Conservation (phyloP, 345 rosid genomes). For the Kandelia obovata region DNA sequence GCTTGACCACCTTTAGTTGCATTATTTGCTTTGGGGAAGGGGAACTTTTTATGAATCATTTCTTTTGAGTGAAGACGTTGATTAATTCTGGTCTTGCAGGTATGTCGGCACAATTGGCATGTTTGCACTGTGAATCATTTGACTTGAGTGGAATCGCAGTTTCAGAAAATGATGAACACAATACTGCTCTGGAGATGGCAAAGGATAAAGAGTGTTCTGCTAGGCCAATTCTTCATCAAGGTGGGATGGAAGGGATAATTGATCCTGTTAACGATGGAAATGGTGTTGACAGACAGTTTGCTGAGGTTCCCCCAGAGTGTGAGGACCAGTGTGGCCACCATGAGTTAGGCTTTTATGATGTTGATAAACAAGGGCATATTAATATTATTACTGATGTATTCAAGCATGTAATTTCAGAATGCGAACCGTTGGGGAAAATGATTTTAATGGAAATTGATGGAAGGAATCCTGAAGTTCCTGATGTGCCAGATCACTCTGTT, state of each 20-base stretch:
- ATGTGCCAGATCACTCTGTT: slow-evolving; percentile 33
- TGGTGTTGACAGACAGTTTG: slow-evolving; percentile 29
- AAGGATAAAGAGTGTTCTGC: slow-evolving; percentile 39
- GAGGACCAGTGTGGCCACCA: slow-evolving; percentile 27
- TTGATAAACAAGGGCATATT: slow-evolving; percentile 20
- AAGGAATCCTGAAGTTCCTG: slow-evolving; percentile 37
- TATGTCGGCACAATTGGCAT: slow-evolving; percentile 54
- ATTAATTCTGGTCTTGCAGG: slow-evolving; percentile 46
- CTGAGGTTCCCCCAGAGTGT: slow-evolving; percentile 21
- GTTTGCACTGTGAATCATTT: slow-evolving; percentile 51
- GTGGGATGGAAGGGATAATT: slow-evolving; percentile 31
- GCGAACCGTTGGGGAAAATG: slow-evolving; percentile 37
- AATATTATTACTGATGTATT: slow-evolving; percentile 25
- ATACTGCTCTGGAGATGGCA: slow-evolving; percentile 33
- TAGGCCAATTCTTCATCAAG: slow-evolving; percentile 30
- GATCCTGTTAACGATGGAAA: slow-evolving; percentile 25
- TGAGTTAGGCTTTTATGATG: slow-evolving; percentile 4
- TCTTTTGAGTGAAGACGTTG: background rate
- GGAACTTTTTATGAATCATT: background rate
- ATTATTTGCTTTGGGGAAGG: slow-evolving; percentile 1
- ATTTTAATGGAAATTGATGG: slow-evolving; percentile 44
- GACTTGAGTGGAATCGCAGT: slow-evolving; percentile 58
- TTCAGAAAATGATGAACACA: slow-evolving; percentile 40
- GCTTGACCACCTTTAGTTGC: slow-evolving; percentile 1
- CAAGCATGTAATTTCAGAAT: slow-evolving; percentile 26